Base-by-base conservation (phyloP, 2,329 filamentous ascomycete species). In the Colletotrichum lentis region DNA sequence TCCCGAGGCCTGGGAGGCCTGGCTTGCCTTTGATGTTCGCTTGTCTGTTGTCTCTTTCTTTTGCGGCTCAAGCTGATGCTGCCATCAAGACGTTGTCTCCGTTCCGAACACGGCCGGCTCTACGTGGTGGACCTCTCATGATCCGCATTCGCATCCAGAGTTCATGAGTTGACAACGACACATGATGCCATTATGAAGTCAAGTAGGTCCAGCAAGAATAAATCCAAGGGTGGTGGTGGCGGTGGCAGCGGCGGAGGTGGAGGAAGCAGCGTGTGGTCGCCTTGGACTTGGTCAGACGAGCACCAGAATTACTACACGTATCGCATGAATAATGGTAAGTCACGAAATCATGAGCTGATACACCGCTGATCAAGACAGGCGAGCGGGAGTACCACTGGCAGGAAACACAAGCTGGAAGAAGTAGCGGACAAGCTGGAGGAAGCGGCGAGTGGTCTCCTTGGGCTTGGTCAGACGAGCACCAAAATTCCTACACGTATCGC, bases 281-380 rank as follows among this genome's bases (percentile, higher is more conserved):
- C 72, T 4, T 80, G 78, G 78, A 68, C 69, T 20, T 78, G 72
- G 72, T 73, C 73, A 27, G 24, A 27, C 18, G 66, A 72, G 5
- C 72, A 76, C 44, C 46, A 69, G 16, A 70, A 73, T 62, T 73
- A 76, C 54, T 79, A 75, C 56, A 75, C 74, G 57, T 72, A 73
- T 20, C 73, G 76, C 52, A 67, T 70, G 65, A 72, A 76, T 44
- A 69, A 74, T 57, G 78, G 78, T 80, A 72, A 7, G 70, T 71
- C 41, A 67, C 53, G 14, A 47, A 18, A 3, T 16, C 3, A 10
- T 5, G 3, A 52, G 37, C 11, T 16, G 10, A 35, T 6, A 41
- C 50, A 56, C n/a, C 20, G 20, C 66, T 70, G 22, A 68, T 27
- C 11, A 44, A 53, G 47, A 12, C 22, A 78, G 76, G 75, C 22